Percentiles rank a stretch among this genome's conserved stretches.
Evolutionary conservation across 305 asterid species (phyloP).

Genomic region (Withania somnifera): DNA sequence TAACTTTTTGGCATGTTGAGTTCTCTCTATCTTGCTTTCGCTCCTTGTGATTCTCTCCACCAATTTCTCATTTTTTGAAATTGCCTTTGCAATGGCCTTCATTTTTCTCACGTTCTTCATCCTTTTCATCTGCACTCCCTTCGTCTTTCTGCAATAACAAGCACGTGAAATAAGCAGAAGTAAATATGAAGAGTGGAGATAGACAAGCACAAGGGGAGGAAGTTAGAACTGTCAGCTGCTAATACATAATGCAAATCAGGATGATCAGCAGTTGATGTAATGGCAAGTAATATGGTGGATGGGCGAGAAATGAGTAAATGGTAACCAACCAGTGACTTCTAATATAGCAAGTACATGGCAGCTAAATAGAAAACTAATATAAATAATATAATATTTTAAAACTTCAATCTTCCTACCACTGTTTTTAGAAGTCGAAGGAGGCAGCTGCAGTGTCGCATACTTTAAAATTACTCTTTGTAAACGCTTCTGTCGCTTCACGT

Average conservation of each 20-base stretch:
- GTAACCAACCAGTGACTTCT: not conserved
- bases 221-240: not conserved
- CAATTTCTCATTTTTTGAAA: constrained; percentile 38
- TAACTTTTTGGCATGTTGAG: constrained; percentile 51
- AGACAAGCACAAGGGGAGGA: not conserved
- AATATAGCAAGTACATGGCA: not conserved
- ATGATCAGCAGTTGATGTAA: not conserved
- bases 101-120: constrained; percentile 51
- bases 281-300: not conserved
- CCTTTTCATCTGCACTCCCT: constrained; percentile 71
- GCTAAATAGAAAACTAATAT: no score
- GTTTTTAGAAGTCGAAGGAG: no score
- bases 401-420: no score
- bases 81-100: constrained; percentile 62
- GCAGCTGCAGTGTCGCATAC: no score
- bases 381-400: not conserved
- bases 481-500: no score
- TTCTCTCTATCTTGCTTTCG: constrained; percentile 48
- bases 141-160: constrained; percentile 33
- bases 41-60: constrained; percentile 32
- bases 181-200: not conserved
- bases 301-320: not conserved
- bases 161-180: not conserved
- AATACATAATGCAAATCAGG: not conserved
- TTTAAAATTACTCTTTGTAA: no score